phyloP scores from a whole-genome alignment of 2,329 filamentous ascomycete species.

The Lecanicillium sp. region DNA sequence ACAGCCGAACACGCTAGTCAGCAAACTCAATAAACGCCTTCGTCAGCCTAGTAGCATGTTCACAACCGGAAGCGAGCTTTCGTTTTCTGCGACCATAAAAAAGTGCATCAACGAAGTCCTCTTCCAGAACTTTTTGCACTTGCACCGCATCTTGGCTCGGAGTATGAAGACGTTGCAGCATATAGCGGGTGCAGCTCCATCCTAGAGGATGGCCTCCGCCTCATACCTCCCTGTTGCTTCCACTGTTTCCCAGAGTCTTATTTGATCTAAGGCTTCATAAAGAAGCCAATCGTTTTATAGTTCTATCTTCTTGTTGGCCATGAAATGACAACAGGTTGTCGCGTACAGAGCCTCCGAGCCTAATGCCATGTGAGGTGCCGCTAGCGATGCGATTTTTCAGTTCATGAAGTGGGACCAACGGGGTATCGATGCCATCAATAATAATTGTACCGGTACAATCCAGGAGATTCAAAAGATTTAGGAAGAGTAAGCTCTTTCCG shows the following conservation, averaged over 20 bases:
- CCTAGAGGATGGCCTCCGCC: no score
- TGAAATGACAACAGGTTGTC: conserved; percentile 1
- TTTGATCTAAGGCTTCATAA: not conserved
- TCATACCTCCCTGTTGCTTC: no score
- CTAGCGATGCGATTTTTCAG: not conserved
- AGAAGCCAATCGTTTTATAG: not conserved
- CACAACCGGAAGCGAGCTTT: no score
- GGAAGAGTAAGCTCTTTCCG: conserved; percentile 2
- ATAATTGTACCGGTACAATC: not conserved
- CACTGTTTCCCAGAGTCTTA: not conserved
- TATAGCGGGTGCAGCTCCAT: no score
- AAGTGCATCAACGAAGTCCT: no score
- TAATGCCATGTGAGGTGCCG: not conserved
- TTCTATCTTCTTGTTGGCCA: not conserved
- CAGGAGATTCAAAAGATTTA: not conserved
- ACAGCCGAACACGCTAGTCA: no score
- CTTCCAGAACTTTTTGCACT: no score
- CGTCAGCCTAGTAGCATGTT: no score
- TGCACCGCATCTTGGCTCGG: no score
- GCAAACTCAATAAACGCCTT: no score
- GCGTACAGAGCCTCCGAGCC: not conserved
- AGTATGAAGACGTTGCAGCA: no score
- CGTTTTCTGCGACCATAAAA: no score
- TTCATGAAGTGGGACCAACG: not conserved
- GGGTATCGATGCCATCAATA: not conserved